Evolutionary conservation across 768 basidiomycete genomes (phyloP), one percentile per base, ranked within the genome.

Genomic region (Termitomyces sp.): DNA sequence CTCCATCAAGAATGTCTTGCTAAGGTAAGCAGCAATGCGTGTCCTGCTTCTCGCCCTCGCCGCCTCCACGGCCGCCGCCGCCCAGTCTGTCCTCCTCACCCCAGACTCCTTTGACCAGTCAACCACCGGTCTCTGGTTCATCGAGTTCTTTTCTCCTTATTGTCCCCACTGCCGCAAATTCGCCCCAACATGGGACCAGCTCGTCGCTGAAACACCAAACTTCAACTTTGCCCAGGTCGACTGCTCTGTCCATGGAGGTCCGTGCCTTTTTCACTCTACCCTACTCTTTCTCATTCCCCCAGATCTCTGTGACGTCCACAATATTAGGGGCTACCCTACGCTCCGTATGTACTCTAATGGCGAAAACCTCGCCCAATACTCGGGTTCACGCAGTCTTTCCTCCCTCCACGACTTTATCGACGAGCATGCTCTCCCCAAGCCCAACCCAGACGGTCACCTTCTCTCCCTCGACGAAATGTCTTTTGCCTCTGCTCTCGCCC

Each of bases 131-230:
- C 72, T 84, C 4, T 90, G 87, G 87, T 85, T 95, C 58, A 75
- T 96, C 49, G 93, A 96, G 64, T 88, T 90, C 69, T 97, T 84
- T 68, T 94, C 91, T 1, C 94, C 94, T 0, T 87, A 86, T 65
- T 97, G 94, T 64, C 67, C 70, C 4, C 94, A 96, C 67, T 97
- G 94, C 70, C 77, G 79, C 32, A 68, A 73, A 0, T 96, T 97
- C 63, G 85, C 84, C 10, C 88, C 94, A 0, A 92, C 87, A 27
- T 97, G 94, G 93, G 76, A 84, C 43, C 71, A 84, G 48, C 75
- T 96, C 7, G 84, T 82, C 6, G 70, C 74, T 16, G 76, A 84
- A 32, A 76, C 76, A 29, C 73, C 78, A 70, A 71, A 70, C 16
- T 82, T 95, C 8, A 79, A 80, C 46, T 76, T 95, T 53, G 93